These are phyloP conservation scores for Talaromyces sp. DNA, from an alignment of 2,329 filamentous ascomycete genomes.

Conservation along the genomic window DNA sequence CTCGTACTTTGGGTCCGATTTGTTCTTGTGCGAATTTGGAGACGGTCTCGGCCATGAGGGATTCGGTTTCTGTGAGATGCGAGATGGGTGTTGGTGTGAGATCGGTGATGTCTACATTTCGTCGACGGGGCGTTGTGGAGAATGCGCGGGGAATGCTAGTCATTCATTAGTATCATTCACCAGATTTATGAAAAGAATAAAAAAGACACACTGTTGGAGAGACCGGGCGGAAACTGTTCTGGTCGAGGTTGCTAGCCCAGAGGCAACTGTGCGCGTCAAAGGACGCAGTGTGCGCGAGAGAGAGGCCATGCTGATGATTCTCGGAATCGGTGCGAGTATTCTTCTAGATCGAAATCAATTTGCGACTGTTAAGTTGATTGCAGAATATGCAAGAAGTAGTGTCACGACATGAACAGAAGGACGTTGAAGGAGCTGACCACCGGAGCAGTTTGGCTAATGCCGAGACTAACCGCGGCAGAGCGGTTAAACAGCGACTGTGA, in stretches of 20 bases:
- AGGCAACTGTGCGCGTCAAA: constrained; percentile 38
- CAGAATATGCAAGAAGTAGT: background rate
- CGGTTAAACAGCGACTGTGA: constrained; percentile 2
- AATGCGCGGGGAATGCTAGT: constrained; percentile 50
- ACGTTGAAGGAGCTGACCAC: background rate
- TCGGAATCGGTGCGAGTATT: background rate
- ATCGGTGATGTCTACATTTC: constrained; percentile 63
- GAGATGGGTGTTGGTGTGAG: constrained; percentile 89
- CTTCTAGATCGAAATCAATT: background rate
- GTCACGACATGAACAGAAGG: background rate
- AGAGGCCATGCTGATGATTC: constrained; percentile 43
- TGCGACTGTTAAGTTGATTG: background rate
- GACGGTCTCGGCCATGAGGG: constrained; percentile 84
- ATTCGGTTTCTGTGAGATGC: constrained; percentile 84
- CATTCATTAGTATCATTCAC: background rate
- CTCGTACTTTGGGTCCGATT: constrained; percentile 84
- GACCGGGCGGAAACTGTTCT: constrained; percentile 36
- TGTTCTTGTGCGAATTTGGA: constrained; percentile 86
- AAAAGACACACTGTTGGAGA: constrained; percentile 38
- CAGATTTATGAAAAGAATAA: no score
- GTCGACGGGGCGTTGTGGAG: constrained; percentile 57
- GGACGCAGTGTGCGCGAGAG: constrained; percentile 48
- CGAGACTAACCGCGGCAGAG: constrained; percentile 17
- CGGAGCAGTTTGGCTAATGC: background rate
- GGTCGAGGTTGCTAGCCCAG: constrained; percentile 39